Conservation (phyloP, 2,329 filamentous ascomycete species). For the Lasiodiplodia theobromae region DNA sequence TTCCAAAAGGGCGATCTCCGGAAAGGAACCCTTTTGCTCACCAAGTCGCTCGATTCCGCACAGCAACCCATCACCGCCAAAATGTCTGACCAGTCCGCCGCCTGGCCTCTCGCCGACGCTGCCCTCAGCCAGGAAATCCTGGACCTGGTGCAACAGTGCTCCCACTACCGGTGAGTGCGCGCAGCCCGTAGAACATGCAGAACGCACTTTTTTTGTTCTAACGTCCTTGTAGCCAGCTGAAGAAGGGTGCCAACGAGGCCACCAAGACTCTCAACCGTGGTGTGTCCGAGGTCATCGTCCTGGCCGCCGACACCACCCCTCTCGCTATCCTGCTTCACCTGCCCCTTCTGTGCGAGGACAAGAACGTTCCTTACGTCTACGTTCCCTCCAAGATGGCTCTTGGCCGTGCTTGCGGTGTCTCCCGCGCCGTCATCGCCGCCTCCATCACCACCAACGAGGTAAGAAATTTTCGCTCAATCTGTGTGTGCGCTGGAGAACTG, state of each 20-base stretch:
- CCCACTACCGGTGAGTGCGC: constrained; percentile 36
- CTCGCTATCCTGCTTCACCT: constrained; percentile 77
- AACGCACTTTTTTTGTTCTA: constrained; percentile 13
- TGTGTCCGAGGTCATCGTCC: constrained; percentile 86
- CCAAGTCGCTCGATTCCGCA: constrained; percentile 5
- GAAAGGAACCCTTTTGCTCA: constrained; percentile 52
- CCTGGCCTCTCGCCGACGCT: constrained; percentile 52
- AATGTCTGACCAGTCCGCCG: constrained; percentile 33
- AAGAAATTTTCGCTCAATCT: background rate
- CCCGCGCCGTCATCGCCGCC: constrained; percentile 83
- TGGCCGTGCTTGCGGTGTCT: constrained; percentile 88
- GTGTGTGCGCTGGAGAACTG: background rate
- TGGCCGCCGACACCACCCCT: constrained; percentile 87
- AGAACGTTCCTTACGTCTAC: constrained; percentile 76
- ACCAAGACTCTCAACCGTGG: constrained; percentile 93
- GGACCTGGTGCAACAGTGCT: constrained; percentile 39
- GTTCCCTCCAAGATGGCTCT: constrained; percentile 86
- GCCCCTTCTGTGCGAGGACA: constrained; percentile 85
- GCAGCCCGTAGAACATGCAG: background rate
- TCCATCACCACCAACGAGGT: constrained; percentile 75
- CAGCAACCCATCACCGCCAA: constrained; percentile 31
- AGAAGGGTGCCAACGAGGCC: constrained; percentile 81
- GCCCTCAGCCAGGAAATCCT: constrained; percentile 59
- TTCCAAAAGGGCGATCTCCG: constrained; percentile 51
- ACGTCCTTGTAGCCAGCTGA: constrained; percentile 65